Evolutionary conservation across 441 rosid species (phyloP), one percentile per base, ranked within the genome.

Genomic region (Pelargonium myrrhifolium): DNA sequence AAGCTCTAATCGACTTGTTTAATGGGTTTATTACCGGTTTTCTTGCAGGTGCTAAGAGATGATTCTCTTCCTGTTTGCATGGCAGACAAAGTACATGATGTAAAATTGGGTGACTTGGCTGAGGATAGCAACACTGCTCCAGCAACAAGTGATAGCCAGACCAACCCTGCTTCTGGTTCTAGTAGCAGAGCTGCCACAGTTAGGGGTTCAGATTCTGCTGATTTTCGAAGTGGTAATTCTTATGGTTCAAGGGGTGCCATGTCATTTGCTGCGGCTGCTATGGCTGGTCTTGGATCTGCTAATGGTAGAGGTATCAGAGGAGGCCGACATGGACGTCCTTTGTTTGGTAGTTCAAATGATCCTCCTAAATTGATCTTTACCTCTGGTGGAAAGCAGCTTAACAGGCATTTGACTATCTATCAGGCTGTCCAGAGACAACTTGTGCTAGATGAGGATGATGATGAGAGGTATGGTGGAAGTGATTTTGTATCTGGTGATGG

Each of bases 241-340:
- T 89, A 85, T 75, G 91, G 96, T 69, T 82, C 98, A 60, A 88
- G 96, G 81, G 98, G 98, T 70, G 94, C 97, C 22, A 87, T 89
- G 88, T 91, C 97, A 43, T 96, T 91, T 79, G 99, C 97, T 49
- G 97, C 99, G 60, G 97, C 97, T 37, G 95, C 99, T 10, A 93
- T 93, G 98, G 96, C 98, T 76, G 98, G 98, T 73, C 90, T 93
- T 74, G 96, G 96, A 73, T 82, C 96, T 78, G 83, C 90, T 68
- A 88, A 90, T 79, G 92, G 94, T 71, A 88, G 97, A 83, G 99
- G 98, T 78, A 75, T 91, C 72, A 86, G 98, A 72, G 96, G 93
- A 73, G 88, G 92, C 74, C 85, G 92, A 51, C 99, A 89, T 40
- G 98, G 98, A 68, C 93, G 89, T n/a, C 86, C 86, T 39, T 68